Conservation (phyloP, 2,329 filamentous ascomycete genomes). For the Diplodia scrobiculata region DNA sequence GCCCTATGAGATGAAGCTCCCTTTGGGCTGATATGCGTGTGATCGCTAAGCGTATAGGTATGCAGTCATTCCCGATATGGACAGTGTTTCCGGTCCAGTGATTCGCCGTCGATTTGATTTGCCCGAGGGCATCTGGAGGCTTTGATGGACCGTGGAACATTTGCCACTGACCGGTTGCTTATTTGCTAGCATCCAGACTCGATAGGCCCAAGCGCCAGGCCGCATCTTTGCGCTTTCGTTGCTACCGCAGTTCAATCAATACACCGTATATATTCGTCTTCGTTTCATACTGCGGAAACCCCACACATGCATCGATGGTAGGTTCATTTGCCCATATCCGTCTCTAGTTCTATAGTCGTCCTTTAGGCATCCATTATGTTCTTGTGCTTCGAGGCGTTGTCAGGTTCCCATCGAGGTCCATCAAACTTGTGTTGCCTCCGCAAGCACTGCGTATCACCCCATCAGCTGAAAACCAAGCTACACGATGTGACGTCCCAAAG, state of each 20-base stretch:
- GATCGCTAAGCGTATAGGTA: background rate
- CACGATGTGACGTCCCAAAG: too few species aligned
- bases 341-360: too few species aligned
- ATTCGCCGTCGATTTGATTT: background rate
- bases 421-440: too few species aligned
- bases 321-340: too few species aligned
- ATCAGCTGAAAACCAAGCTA: too few species aligned
- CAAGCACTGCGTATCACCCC: too few species aligned
- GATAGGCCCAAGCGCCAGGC: too few species aligned
- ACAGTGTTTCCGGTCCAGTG: background rate
- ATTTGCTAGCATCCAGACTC: background rate
- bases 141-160: background rate
- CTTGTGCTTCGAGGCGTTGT: too few species aligned
- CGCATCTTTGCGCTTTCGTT: background rate
- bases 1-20: background rate
- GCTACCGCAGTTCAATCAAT: background rate
- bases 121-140: background rate
- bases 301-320: background rate
- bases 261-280: background rate
- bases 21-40: background rate
- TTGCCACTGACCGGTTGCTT: background rate
- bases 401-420: too few species aligned
- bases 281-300: background rate
- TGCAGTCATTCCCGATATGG: background rate
- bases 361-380: too few species aligned